Evolutionary conservation across 768 basidiomycete genomes (phyloP).

Genomic region (Suillus subalutaceus): DNA sequence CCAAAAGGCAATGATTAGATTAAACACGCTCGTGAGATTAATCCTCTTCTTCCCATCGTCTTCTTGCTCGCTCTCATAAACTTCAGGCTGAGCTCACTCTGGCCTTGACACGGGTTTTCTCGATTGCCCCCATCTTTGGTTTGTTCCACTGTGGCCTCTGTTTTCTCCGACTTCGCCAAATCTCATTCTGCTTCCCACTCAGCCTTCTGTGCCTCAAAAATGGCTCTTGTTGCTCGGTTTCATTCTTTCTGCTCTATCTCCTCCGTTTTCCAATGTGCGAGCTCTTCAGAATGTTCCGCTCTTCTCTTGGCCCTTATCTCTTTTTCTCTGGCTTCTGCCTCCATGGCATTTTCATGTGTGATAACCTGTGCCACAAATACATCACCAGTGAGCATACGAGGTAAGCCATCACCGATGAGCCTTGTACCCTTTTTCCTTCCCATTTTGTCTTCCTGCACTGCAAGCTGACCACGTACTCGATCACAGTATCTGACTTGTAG

Average conservation of each 20-base stretch:
- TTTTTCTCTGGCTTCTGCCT: conserved; percentile 11
- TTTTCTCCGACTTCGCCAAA: too few relatives aligned
- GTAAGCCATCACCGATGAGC: too few relatives aligned
- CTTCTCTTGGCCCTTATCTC: conserved; percentile 4
- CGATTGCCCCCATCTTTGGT: conserved; percentile 11
- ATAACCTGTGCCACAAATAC: conserved; percentile 18
- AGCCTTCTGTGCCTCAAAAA: conserved; percentile 11
- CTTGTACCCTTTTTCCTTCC: conserved; percentile 2
- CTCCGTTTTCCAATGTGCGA: conserved; percentile 20
- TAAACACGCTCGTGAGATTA: too few relatives aligned
- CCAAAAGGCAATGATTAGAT: too few relatives aligned
- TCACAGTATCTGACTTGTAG: conserved; percentile 17
- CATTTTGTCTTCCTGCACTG: conserved; percentile 15
- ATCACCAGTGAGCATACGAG: too few relatives aligned
- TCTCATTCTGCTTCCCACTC: conserved; percentile 20
- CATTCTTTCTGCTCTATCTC: conserved; percentile 15
- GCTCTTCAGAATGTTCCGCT: conserved; percentile 9
- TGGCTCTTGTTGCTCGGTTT: conserved; percentile 14
- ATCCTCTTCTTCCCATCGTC: not conserved
- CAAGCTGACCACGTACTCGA: conserved; percentile 16
- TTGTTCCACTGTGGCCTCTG: conserved; percentile 25
- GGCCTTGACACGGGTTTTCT: conserved; percentile 14
- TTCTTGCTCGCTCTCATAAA: not conserved
- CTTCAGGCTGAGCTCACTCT: not conserved
- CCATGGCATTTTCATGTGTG: conserved; percentile 11